Conservation (phyloP, 2,329 filamentous ascomycete genomes). For the Exophiala xenobiotica region DNA sequence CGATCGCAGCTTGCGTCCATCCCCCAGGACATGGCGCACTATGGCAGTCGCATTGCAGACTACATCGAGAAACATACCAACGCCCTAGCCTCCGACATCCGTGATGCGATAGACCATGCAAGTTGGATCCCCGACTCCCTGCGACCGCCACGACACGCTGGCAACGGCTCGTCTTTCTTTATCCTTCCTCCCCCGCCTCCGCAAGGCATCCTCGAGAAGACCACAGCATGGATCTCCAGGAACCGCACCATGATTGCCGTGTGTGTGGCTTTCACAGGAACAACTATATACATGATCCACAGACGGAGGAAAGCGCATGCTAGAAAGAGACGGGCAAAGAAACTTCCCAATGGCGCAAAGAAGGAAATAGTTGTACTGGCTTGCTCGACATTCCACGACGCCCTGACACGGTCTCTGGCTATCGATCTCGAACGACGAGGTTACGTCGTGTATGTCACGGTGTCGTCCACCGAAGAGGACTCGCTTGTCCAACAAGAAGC, state of each 20-base stretch:
- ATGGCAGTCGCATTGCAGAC: conserved; percentile 71
- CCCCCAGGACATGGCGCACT: conserved; percentile 66
- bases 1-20: conserved; percentile 54
- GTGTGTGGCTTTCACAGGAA: conserved; percentile 68
- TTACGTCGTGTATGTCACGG: conserved; percentile 90
- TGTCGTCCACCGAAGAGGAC: conserved; percentile 82
- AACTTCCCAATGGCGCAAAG: conserved; percentile 77
- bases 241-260: conserved; percentile 74
- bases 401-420: conserved; percentile 77
- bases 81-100: conserved; percentile 66
- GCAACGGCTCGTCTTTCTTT: conserved; percentile 16
- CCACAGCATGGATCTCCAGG: conserved; percentile 68
- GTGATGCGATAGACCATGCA: conserved; percentile 65
- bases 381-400: conserved; percentile 74
- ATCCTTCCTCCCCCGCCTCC: conserved; percentile 41
- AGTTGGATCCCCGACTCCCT: conserved; percentile 70
- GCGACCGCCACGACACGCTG: conserved; percentile 49
- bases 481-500: conserved; percentile 68
- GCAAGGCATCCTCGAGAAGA: conserved; percentile 51
- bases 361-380: conserved; percentile 86
- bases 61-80: conserved; percentile 81
- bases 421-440: conserved; percentile 86
- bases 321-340: conserved; percentile 70
- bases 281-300: conserved; percentile 58
- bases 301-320: conserved; percentile 60